Percentiles rank a stretch among this genome's conserved stretches.
phyloP scores from a whole-genome alignment of 768 basidiomycete species.

The Candolleomyces eurysporus region DNA sequence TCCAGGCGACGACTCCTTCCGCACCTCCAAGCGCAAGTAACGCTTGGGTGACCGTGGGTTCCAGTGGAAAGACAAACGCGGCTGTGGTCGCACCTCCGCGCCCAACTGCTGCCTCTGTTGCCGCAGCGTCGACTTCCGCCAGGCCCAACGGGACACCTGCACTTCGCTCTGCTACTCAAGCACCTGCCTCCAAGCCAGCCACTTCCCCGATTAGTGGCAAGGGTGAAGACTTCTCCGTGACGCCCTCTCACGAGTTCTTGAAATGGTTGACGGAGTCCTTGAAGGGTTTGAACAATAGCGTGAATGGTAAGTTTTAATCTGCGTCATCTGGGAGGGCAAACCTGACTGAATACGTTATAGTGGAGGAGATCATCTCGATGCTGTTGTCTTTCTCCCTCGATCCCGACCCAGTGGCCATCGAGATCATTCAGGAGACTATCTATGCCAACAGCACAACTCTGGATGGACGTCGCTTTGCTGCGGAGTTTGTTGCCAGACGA shows the following conservation, averaged over 20 bases:
- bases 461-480: conserved; percentile 92
- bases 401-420: conserved; percentile 74
- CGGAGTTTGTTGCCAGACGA: conserved; percentile 85
- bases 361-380: conserved; percentile 97
- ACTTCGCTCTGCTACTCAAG: conserved; percentile 32
- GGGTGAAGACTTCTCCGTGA: conserved; percentile 59
- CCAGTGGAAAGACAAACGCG: conserved; percentile 60
- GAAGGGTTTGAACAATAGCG: conserved; percentile 69
- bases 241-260: conserved; percentile 88
- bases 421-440: conserved; percentile 94
- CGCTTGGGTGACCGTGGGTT: conserved; percentile 87
- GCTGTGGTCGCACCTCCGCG: conserved; percentile 31
- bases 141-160: conserved; percentile 41
- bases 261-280: conserved; percentile 87
- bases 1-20: conserved; percentile 11
- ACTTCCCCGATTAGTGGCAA: conserved; percentile 33
- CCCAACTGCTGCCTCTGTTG: conserved; percentile 11
- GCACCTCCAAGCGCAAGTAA: conserved; percentile 32
- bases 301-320: conserved; percentile 55
- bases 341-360: conserved; percentile 36
- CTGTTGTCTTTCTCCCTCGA: conserved; percentile 92
- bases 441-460: conserved; percentile 94
- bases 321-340: not conserved
- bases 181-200: conserved; percentile 29
- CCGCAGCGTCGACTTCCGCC: conserved; percentile 17